phyloP scores from a whole-genome alignment of 2,329 filamentous ascomycete genomes.

The Sporothrix protearum region DNA sequence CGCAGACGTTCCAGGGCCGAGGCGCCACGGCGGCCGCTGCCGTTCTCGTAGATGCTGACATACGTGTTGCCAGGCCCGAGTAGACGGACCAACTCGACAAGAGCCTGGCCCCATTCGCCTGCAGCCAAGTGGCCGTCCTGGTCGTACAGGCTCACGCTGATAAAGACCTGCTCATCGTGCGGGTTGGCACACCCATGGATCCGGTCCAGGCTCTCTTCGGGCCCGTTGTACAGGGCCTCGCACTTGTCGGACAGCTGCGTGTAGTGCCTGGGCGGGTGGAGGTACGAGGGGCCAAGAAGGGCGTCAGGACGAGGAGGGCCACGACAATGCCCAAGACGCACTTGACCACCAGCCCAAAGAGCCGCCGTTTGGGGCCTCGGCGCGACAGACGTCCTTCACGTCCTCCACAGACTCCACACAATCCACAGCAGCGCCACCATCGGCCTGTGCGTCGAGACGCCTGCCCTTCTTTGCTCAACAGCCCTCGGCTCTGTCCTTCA shows the following conservation, averaged over 20 bases:
- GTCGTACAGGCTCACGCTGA: constrained; percentile 69
- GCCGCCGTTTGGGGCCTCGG: background rate
- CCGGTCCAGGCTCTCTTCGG: constrained; percentile 14
- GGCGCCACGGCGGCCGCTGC: constrained; percentile 56
- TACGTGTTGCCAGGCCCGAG: constrained; percentile 66
- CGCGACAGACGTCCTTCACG: background rate
- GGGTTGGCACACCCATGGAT: constrained; percentile 40
- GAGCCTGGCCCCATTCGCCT: constrained; percentile 60
- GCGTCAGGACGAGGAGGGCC: constrained; percentile 17
- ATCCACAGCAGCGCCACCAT: background rate
- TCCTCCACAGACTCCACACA: background rate
- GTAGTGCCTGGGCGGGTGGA: constrained; percentile 40
- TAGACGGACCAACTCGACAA: constrained; percentile 61
- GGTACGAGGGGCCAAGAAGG: constrained; percentile 44
- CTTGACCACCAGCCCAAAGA: background rate
- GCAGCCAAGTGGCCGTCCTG: constrained; percentile 55
- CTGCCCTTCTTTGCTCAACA: background rate
- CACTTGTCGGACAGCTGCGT: constrained; percentile 35
- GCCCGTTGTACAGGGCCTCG: constrained; percentile 28
- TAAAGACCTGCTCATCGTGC: constrained; percentile 64
- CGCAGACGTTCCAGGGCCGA: constrained; percentile 54
- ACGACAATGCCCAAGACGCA: background rate
- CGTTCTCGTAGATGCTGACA: constrained; percentile 71
- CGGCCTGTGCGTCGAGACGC: background rate
- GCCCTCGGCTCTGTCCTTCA: background rate